phyloP scores from a whole-genome alignment of 2,329 filamentous ascomycete species.

The Nigrospora oryzae region DNA sequence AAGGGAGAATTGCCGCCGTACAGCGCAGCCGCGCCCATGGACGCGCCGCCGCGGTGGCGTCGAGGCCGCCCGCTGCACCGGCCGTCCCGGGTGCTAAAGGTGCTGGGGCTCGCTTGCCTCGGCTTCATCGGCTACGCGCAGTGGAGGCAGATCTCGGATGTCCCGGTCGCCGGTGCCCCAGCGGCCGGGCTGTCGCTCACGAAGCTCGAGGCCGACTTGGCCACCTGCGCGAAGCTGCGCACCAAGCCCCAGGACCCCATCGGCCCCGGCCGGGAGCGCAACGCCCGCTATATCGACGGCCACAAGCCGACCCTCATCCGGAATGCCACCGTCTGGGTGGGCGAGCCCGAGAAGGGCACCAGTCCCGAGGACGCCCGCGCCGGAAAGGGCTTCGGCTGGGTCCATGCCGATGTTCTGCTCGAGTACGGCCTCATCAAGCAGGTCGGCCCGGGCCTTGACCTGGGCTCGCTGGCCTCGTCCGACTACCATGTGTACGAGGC shows the following conservation, averaged over 20 bases:
- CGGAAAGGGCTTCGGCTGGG: constrained; percentile 54
- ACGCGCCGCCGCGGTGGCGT: constrained; percentile 12
- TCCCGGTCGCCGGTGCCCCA: not conserved
- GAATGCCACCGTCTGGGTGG: constrained; percentile 60
- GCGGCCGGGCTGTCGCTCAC: constrained; percentile 35
- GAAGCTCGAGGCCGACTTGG: constrained; percentile 44
- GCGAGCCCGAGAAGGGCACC: constrained; percentile 47
- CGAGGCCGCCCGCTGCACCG: constrained; percentile 22
- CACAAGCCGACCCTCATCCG: constrained; percentile 53
- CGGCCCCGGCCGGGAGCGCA: constrained; percentile 47
- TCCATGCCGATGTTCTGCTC: constrained; percentile 49
- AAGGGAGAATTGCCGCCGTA: constrained; percentile 38
- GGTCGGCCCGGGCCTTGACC: constrained; percentile 28
- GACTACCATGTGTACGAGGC: constrained; percentile 48
- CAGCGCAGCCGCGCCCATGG: constrained; percentile 21
- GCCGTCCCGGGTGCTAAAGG: constrained; percentile 33
- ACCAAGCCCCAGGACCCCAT: constrained; percentile 46
- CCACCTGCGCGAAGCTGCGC: constrained; percentile 46
- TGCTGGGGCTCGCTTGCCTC: constrained; percentile 37
- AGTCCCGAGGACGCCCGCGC: constrained; percentile 43
- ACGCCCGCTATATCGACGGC: constrained; percentile 51
- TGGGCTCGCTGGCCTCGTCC: constrained; percentile 27
- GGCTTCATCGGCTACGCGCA: constrained; percentile 41
- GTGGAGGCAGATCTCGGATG: constrained; percentile 30
- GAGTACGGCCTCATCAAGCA: constrained; percentile 52